Evolutionary conservation across 257 asterid genomes (phyloP).

Genomic region (Solanum microdontum): DNA sequence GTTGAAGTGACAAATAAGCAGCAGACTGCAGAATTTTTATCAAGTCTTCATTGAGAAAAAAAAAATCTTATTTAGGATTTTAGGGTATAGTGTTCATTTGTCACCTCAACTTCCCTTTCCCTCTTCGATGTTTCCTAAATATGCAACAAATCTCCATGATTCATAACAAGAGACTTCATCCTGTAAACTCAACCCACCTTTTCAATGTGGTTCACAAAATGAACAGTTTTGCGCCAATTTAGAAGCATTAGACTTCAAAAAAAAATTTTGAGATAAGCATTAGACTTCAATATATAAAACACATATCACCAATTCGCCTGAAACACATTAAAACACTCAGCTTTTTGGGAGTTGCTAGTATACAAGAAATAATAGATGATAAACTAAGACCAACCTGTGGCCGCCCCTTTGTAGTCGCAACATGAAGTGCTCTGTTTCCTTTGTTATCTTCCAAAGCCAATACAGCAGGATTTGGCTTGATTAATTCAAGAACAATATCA

Average conservation of each 20-base stretch:
- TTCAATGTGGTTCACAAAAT: background rate
- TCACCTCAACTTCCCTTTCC: background rate
- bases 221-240: background rate
- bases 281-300: background rate
- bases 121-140: background rate
- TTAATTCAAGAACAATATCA: conserved; percentile 67
- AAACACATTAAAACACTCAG: background rate
- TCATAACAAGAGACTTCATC: background rate
- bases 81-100: background rate
- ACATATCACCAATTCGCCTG: background rate
- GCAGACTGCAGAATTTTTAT: background rate
- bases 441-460: conserved; percentile 67
- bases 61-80: background rate
- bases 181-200: background rate
- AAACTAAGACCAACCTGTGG: conserved; percentile 45
- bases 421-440: conserved; percentile 83
- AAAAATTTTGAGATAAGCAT: background rate
- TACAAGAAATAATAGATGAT: background rate
- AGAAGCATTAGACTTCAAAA: background rate
- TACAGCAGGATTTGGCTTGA: conserved; percentile 71
- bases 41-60: background rate
- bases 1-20: background rate
- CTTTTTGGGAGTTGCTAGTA: background rate
- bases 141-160: background rate
- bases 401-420: conserved; percentile 77